phyloP scores from a whole-genome alignment of 148 eudicot genomes.

The Spergularia bocconei region DNA sequence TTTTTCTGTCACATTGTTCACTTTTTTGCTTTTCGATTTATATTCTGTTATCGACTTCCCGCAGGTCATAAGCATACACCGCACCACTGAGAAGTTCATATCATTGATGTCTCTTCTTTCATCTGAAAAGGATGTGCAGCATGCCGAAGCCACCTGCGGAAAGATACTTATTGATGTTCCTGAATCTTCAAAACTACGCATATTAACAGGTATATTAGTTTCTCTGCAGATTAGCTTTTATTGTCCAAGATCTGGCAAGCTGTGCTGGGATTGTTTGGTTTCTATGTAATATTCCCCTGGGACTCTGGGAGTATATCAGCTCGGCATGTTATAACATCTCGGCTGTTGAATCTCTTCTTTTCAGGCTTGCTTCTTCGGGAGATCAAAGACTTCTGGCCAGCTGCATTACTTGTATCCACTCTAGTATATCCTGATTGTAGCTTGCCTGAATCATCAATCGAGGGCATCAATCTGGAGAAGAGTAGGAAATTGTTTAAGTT shows the following conservation, averaged over 20 bases:
- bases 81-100: conserved; percentile 55
- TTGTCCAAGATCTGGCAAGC: not conserved
- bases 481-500: conserved; percentile 39
- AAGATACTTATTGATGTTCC: conserved; percentile 58
- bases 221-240: conserved; percentile 1
- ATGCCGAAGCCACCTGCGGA: conserved; percentile 46
- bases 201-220: conserved; percentile 47
- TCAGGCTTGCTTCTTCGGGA: conserved; percentile 79
- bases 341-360: conserved; percentile 7
- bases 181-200: conserved; percentile 45
- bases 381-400: conserved; percentile 86
- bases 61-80: conserved; percentile 74
- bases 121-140: conserved; percentile 43
- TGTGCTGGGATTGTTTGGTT: not conserved
- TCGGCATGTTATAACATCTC: not conserved
- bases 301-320: not conserved
- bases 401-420: conserved; percentile 60
- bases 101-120: conserved; percentile 55
- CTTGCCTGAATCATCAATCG: conserved; percentile 33
- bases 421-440: conserved; percentile 40
- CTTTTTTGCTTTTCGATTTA: not conserved
- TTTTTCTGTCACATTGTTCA: not conserved
- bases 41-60: conserved; percentile 2
- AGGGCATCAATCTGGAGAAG: conserved; percentile 42
- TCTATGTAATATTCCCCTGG: not conserved